phyloP scores from a whole-genome alignment of 2,329 filamentous ascomycete species.

The Colletotrichum graminicola region DNA sequence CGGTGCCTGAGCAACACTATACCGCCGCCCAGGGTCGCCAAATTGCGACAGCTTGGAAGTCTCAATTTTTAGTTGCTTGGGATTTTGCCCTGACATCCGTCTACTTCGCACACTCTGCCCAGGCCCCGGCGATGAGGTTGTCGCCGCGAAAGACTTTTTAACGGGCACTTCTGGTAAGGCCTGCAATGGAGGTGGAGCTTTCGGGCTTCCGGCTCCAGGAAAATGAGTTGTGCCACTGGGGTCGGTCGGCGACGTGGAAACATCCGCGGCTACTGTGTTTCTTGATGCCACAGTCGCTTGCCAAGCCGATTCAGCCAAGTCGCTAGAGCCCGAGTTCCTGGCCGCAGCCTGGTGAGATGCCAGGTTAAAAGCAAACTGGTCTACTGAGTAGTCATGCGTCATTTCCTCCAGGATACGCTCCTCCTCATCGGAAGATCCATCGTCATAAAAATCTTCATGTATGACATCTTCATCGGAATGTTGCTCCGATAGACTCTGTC shows the following conservation, averaged over 20 bases:
- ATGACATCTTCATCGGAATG: conserved; percentile 60
- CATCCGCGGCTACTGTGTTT: neutral
- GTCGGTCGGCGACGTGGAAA: conserved; percentile 18
- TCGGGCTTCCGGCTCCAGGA: conserved; percentile 46
- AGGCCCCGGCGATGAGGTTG: conserved; percentile 49
- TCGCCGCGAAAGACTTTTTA: conserved; percentile 46
- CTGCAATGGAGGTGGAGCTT: conserved; percentile 63
- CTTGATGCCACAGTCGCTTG: conserved; percentile 71
- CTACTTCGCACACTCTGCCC: conserved; percentile 75
- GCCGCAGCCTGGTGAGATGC: conserved; percentile 60
- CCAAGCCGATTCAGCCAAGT: conserved; percentile 82
- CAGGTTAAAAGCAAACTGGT: conserved; percentile 69
- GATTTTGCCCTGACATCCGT: conserved; percentile 82
- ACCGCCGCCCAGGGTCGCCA: conserved; percentile 23
- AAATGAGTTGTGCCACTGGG: conserved; percentile 44
- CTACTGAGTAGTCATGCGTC: conserved; percentile 83
- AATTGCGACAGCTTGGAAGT: conserved; percentile 59
- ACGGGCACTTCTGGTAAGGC: conserved; percentile 60
- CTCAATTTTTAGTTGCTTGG: conserved; percentile 90
- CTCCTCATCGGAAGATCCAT: conserved; percentile 76
- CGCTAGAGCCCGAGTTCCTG: conserved; percentile 85
- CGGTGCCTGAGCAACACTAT: conserved; percentile 26
- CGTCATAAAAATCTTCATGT: conserved; percentile 69
- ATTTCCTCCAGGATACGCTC: conserved; percentile 88
- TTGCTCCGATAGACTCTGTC: conserved; percentile 50